phyloP scores from a whole-genome alignment of 441 rosid genomes.

The Viola pubescens region DNA sequence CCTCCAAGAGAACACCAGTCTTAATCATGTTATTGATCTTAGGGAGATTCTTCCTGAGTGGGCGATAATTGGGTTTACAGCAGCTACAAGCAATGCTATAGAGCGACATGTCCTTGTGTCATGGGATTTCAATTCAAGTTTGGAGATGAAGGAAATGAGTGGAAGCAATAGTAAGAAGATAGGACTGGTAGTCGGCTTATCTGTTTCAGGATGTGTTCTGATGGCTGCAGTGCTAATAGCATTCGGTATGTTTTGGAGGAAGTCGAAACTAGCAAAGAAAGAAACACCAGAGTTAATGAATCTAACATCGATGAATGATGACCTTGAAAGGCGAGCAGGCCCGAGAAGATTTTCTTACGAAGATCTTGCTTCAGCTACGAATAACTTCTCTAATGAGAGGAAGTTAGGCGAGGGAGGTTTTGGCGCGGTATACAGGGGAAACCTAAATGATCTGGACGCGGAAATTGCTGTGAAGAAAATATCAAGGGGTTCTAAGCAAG shows the following conservation, averaged over 20 bases:
- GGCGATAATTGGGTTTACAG: constrained; percentile 32
- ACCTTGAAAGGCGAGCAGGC: constrained; percentile 45
- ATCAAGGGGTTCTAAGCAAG: constrained; percentile 36
- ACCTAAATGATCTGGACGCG: constrained; percentile 21
- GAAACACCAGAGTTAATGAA: constrained; percentile 14
- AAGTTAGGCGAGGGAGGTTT: constrained; percentile 62
- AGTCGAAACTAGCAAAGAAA: background rate
- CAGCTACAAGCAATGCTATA: constrained; percentile 12
- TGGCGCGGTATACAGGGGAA: constrained; percentile 47
- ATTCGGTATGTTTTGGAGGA: constrained; percentile 4
- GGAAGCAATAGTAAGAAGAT: background rate
- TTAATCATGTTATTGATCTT: constrained; percentile 30
- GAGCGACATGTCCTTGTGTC: constrained; percentile 21
- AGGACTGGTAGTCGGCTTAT: constrained; percentile 6
- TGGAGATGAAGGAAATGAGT: constrained; percentile 11
- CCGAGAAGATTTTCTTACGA: constrained; percentile 47
- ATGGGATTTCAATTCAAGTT: constrained; percentile 36
- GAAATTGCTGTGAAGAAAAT: constrained; percentile 44
- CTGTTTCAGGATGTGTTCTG: constrained; percentile 20
- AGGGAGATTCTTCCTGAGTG: constrained; percentile 26
- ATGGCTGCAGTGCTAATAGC: background rate
- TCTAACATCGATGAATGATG: constrained; percentile 37
- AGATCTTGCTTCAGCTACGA: constrained; percentile 45
- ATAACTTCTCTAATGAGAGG: constrained; percentile 37
- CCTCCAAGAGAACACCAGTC: no score